Evolutionary conservation across 495 filamentous ascomycete species (phyloP).

Genomic region (Hypoxylon intermedium): DNA sequence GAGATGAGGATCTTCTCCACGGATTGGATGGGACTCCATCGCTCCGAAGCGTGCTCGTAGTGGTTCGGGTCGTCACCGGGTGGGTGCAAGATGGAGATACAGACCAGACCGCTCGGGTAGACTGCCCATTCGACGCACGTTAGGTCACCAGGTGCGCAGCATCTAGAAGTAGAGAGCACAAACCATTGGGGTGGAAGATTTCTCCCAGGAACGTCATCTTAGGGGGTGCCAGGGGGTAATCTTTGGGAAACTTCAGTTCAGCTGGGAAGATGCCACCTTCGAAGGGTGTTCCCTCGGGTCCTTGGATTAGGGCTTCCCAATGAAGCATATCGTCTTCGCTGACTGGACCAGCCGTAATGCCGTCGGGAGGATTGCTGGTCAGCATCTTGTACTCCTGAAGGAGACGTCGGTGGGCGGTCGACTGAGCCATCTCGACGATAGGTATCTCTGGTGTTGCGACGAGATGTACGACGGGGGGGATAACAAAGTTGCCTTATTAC

Average conservation of each 20-base stretch:
- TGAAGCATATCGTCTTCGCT: constrained; percentile 94
- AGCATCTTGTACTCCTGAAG: constrained; percentile 92
- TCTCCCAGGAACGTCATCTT: constrained; percentile 93
- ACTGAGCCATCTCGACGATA: constrained; percentile 59
- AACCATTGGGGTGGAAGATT: constrained; percentile 94
- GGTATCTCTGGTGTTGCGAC: background rate
- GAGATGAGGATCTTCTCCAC: constrained; percentile 98
- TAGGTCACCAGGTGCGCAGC: too few relatives aligned
- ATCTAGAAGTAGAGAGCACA: background rate
- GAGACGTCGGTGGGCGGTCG: constrained; percentile 87
- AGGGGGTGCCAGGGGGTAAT: constrained; percentile 92
- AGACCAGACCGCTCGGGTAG: constrained; percentile 88
- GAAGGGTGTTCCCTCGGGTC: constrained; percentile 93
- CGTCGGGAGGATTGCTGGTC: constrained; percentile 80
- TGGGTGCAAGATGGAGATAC: constrained; percentile 96
- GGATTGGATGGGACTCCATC: constrained; percentile 95
- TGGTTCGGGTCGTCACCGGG: constrained; percentile 99
- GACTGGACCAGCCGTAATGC: constrained; percentile 93
- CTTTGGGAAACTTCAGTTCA: constrained; percentile 91
- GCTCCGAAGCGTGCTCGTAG: constrained; percentile 94
- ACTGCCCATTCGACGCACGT: too few relatives aligned
- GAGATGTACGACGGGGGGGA: too few relatives aligned
- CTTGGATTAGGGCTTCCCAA: constrained; percentile 97
- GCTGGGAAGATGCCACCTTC: constrained; percentile 94
- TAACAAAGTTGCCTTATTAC: too few relatives aligned